Base-by-base conservation (phyloP, 345 rosid species). In the Sapria himalayana region DNA sequence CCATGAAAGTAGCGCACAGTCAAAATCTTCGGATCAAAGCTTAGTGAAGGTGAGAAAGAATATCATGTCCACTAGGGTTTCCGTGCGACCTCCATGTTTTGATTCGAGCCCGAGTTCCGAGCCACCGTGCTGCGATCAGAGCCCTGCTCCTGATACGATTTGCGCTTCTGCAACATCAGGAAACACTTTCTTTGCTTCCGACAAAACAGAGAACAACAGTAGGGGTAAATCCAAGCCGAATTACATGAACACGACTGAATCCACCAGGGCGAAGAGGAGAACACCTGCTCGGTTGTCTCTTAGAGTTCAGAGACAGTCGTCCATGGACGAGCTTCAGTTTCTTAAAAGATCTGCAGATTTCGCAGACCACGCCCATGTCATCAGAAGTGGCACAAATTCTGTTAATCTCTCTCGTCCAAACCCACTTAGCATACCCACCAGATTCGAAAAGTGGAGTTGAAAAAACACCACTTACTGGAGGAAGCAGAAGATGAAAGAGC, bases 281-380 rank as follows among this genome's bases (percentile, higher is more conserved):
- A 46, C 36, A 9, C 41, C 19, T 29, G 41, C 29, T 25, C 36
- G 50, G 33, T 36, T 48, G 29, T 58, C 64, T 9, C 52, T 55
- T 35, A 59, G 81, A 29, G 64, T 46, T 19, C 71, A 62, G 13
- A 81, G 91, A 50, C 94, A 74, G 39, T n/a, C n/a, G n/a, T 79
- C 93, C 25, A 82, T 79, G 93, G 91, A 89, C 56, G 98, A 89
- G 58, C 71, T 72, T 57, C 91, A 76, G 72, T 79, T 82, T 55
- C 57, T 67, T 27, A 62, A 69, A 52, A 70, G 39, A 35, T 62
- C 82, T 3, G 71, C 58, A 1, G 64, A 46, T 12, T 59, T 70
- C 52, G 45, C 48, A 5, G 41, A 35, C 18, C 43, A 22, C 15
- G 62, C 50, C 41, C 39, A 48, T 0, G 45, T 50, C 22, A 45